Percentiles rank a stretch among this genome's conserved stretches.
These are phyloP conservation scores for Chaetothyriales sp. DNA, from an alignment of 2,329 filamentous ascomycete species.

Conservation along the genomic window DNA sequence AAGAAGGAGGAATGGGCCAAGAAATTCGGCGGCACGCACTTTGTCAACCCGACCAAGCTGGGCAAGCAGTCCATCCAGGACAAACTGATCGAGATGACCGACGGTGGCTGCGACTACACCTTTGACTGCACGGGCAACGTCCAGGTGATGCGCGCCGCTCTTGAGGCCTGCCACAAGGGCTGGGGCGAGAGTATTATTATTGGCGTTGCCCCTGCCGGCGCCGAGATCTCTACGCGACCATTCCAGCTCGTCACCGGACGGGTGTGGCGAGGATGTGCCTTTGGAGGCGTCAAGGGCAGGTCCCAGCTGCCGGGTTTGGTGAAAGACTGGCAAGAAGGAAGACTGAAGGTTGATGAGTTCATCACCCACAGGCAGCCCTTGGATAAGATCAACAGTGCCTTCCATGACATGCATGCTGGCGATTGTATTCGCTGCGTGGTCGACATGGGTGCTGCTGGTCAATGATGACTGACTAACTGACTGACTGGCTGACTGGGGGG, in stretches of 20 bases:
- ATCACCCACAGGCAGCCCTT: constrained; percentile 89
- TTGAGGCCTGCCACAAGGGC: constrained; percentile 76
- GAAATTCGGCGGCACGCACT: constrained; percentile 94
- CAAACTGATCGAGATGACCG: constrained; percentile 90
- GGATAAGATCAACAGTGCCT: constrained; percentile 72
- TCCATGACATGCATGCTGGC: constrained; percentile 85
- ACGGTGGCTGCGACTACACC: constrained; percentile 95
- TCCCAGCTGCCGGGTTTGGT: constrained; percentile 79
- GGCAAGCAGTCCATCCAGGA: constrained; percentile 71
- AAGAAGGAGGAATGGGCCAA: constrained; percentile 78
- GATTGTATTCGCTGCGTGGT: constrained; percentile 96
- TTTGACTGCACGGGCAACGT: constrained; percentile 99
- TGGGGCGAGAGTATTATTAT: constrained; percentile 98
- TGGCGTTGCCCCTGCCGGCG: constrained; percentile 44
- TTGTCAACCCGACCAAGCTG: constrained; percentile 80
- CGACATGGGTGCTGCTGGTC: constrained; percentile 34
- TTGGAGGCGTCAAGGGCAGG: constrained; percentile 95
- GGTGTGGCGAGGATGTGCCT: constrained; percentile 95
- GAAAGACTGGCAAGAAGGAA: constrained; percentile 71
- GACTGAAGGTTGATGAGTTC: constrained; percentile 97
- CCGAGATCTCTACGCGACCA: constrained; percentile 36
- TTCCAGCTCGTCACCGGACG: constrained; percentile 98
- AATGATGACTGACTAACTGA: constrained; percentile 12
- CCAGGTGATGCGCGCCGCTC: constrained; percentile 81
- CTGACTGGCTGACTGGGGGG: not conserved